Evolutionary conservation across 2,329 filamentous ascomycete genomes (phyloP), one percentile per base, ranked within the genome.

Genomic region (Neocatenulostroma microsporum): DNA sequence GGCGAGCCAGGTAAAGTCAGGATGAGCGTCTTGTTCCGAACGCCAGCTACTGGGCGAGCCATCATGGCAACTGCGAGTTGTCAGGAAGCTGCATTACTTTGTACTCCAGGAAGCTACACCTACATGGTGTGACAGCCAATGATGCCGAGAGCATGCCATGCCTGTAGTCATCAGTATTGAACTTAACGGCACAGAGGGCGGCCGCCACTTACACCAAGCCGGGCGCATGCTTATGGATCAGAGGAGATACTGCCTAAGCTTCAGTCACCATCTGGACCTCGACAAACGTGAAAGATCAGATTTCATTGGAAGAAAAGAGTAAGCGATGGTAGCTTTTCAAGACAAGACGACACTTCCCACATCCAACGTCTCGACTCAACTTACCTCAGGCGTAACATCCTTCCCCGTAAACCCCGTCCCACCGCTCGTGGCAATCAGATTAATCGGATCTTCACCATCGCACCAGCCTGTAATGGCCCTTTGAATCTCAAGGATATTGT

Each of bases 131-230:
- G 21, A 96, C 78, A 28, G 76, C 69, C 12, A 94, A 67, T 1
- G 89, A 96, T 14, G 84, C 72, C 5, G 87, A 72, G 27, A 98
- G 70, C 89, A 98, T 98, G 47, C 80, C 87, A 63, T 98, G 88
- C n/a, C 75, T 78, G 43, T n/a, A n/a, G n/a, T n/a, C n/a, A n/a
- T n/a, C n/a, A n/a, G n/a, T n/a, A 29, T n/a, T n/a, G n/a, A n/a
- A n/a, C n/a, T n/a, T n/a, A n/a, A n/a, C n/a, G 35, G 20, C 12
- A 30, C 20, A 14, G 25, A 28, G 21, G 13, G 2, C 17, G 14
- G n/a, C 8, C 14, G 25, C 6, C 11, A 61, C 73, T 62, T 63
- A 78, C 72, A 95, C 82, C 33, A 98, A 69, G 1, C 91, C 91
- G 0, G 87, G 79, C 0, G 91, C 91, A 60, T 89, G 78, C 56